phyloP scores from a whole-genome alignment of 441 rosid species.

The Pelargonium fulgidum region DNA sequence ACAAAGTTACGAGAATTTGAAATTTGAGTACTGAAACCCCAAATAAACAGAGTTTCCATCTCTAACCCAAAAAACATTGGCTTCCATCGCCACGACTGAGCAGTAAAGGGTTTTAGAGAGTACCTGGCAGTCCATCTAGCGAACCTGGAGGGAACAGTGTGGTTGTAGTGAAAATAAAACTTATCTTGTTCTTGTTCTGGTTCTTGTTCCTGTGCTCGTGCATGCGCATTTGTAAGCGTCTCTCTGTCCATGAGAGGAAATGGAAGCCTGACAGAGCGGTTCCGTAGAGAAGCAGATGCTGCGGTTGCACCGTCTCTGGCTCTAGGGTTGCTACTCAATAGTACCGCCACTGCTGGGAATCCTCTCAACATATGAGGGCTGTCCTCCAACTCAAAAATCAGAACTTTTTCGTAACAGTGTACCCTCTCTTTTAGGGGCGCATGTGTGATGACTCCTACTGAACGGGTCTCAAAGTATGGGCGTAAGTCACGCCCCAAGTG shows the following conservation, averaged over 20 bases:
- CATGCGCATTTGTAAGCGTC: neutral
- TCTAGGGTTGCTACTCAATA: too few relatives aligned
- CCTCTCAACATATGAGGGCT: too few relatives aligned
- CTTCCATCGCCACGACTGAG: neutral
- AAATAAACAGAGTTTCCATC: neutral
- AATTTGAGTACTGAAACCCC: neutral
- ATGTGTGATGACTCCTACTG: too few relatives aligned
- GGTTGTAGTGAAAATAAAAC: conserved; percentile 53
- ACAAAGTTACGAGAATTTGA: neutral
- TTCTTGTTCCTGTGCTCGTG: neutral
- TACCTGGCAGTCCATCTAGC: conserved; percentile 73
- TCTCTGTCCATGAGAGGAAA: neutral
- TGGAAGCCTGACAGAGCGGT: neutral
- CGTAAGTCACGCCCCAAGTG: too few relatives aligned
- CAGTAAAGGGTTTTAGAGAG: neutral
- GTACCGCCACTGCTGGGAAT: too few relatives aligned
- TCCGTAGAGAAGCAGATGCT: conserved; percentile 3
- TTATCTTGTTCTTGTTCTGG: conserved; percentile 19
- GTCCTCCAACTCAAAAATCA: too few relatives aligned
- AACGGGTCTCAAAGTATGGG: too few relatives aligned
- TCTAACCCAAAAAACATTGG: neutral
- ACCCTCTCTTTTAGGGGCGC: too few relatives aligned
- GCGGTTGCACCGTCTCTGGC: neutral
- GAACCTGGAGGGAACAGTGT: conserved; percentile 55
- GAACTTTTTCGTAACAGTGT: too few relatives aligned